Conservation (phyloP, 2,329 filamentous ascomycete genomes). For the Clonostachys rhizophaga region DNA sequence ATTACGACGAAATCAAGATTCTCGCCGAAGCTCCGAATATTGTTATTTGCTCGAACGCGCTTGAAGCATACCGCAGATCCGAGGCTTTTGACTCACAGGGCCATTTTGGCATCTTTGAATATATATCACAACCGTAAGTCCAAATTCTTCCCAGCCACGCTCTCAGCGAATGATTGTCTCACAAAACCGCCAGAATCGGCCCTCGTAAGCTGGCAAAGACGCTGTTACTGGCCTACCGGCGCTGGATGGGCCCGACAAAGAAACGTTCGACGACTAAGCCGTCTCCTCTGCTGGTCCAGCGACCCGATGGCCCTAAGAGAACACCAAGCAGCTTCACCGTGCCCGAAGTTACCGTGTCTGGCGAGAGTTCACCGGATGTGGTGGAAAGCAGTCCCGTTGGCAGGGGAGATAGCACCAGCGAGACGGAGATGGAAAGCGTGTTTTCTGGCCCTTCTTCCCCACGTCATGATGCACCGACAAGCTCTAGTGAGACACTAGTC, state of each 20-base stretch:
- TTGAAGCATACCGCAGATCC: conserved; percentile 15
- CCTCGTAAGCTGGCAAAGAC: conserved; percentile 27
- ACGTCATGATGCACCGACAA: background rate
- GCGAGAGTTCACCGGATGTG: background rate
- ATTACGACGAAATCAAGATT: conserved; percentile 1
- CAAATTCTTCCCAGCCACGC: too few relatives aligned
- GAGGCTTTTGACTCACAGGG: conserved; percentile 9
- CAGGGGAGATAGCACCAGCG: too few relatives aligned
- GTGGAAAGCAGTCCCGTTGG: too few relatives aligned
- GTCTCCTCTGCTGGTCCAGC: background rate
- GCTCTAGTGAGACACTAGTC: too few relatives aligned
- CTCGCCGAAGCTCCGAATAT: conserved; percentile 13
- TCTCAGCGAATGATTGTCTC: background rate
- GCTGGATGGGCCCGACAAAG: conserved; percentile 8
- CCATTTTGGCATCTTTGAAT: conserved; percentile 21
- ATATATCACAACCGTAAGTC: conserved; percentile 29
- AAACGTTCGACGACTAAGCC: background rate
- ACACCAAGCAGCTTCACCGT: background rate
- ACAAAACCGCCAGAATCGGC: conserved; percentile 15
- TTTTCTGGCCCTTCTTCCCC: background rate
- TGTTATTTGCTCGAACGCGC: conserved; percentile 21
- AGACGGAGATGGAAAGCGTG: too few relatives aligned
- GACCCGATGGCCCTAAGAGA: background rate
- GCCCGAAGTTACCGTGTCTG: background rate
- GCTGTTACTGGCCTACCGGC: conserved; percentile 13